A percentile compares a stretch with the other conserved stretches of the same genome.
These are phyloP conservation scores for Chaetomium sp. DNA, from an alignment of 2,329 filamentous ascomycete genomes.

Conservation along the genomic window DNA sequence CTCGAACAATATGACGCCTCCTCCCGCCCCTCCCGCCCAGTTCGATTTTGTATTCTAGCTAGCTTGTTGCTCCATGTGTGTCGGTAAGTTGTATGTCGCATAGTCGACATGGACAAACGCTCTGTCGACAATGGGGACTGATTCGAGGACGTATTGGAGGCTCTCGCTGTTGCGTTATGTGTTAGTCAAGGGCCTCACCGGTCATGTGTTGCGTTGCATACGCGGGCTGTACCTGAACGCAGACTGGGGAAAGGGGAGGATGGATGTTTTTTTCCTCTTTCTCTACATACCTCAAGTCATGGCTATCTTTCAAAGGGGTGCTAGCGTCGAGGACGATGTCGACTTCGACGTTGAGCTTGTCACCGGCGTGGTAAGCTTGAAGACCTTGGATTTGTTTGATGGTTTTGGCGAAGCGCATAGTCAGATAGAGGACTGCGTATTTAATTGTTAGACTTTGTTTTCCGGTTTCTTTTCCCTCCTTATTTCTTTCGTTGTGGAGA, in stretches of 20 bases:
- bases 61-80: slow-evolving; percentile 46
- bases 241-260: too few species aligned
- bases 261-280: too few species aligned
- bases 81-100: slow-evolving; percentile 54
- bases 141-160: slow-evolving; percentile 78
- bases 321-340: slow-evolving; percentile 77
- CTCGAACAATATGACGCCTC: too few species aligned
- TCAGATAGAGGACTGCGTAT: slow-evolving; percentile 65
- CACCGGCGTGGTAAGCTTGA: slow-evolving; percentile 77
- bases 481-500: neutral
- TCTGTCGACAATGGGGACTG: slow-evolving; percentile 69
- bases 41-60: neutral
- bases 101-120: slow-evolving; percentile 65
- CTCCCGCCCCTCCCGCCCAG: too few species aligned
- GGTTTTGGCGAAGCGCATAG: slow-evolving; percentile 85
- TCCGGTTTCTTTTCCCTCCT: too few species aligned
- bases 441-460: neutral
- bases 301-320: slow-evolving; percentile 69
- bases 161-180: slow-evolving; percentile 46
- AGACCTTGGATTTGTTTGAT: slow-evolving; percentile 82
- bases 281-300: slow-evolving; percentile 56
- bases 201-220: neutral
- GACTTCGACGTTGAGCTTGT: slow-evolving; percentile 75
- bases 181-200: neutral
- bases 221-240: too few species aligned